These are phyloP conservation scores for Coemansia sp. DNA, from an alignment of 192 early-diverging fungal species.

Conservation along the genomic window DNA sequence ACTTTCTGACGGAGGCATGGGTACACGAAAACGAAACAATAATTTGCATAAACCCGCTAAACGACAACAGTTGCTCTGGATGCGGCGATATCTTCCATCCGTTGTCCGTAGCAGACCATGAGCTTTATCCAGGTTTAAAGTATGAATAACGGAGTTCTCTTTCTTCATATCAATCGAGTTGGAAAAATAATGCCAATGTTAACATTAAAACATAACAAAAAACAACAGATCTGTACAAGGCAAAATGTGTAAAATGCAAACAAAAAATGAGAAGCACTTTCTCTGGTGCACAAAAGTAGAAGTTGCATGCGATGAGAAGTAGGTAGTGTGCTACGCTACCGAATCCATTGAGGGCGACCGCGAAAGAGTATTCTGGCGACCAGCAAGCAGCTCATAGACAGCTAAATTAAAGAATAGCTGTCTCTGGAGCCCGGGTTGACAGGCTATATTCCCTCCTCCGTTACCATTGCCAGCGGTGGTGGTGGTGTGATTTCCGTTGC, in stretches of 20 bases:
- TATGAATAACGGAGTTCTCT: constrained; percentile 19
- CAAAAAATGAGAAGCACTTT: constrained; percentile 5
- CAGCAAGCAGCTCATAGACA: constrained; percentile 46
- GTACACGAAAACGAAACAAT: constrained; percentile 28
- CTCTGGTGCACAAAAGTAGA: not conserved
- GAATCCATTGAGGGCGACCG: constrained; percentile 40
- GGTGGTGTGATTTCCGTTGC: not conserved
- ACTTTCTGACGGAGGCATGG: constrained; percentile 43
- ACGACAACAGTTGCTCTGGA: constrained; percentile 19
- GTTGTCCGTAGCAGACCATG: constrained; percentile 21
- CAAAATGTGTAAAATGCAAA: too few relatives aligned
- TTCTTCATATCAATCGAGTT: too few relatives aligned
- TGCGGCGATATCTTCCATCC: constrained; percentile 11
- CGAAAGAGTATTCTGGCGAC: constrained; percentile 33
- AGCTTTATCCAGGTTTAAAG: constrained; percentile 33
- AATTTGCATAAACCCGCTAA: constrained; percentile 17
- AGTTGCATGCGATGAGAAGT: not conserved
- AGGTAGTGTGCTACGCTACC: not conserved
- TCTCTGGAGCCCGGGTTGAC: constrained; percentile 30
- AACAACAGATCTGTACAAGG: not conserved
- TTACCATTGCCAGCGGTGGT: constrained; percentile 4
- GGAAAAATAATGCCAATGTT: constrained; percentile 2
- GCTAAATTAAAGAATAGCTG: constrained; percentile 38
- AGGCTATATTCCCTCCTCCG: not conserved
- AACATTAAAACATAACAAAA: not conserved